These are phyloP conservation scores for Ogataea naganishii DNA, from an alignment of 805 yeast species.

Conservation along the genomic window DNA sequence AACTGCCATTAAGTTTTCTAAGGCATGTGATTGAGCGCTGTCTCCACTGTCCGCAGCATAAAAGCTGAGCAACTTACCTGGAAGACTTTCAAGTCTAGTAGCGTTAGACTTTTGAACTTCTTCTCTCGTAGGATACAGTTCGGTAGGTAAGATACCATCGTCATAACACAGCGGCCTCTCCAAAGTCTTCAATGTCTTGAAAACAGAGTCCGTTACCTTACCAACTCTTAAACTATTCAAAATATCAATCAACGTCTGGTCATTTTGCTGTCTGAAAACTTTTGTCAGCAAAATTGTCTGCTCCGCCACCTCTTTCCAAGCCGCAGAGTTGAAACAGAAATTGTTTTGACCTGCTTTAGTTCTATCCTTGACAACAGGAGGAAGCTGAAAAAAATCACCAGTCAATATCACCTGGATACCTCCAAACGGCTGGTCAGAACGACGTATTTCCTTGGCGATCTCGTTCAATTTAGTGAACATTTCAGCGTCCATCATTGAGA, in stretches of 20 bases:
- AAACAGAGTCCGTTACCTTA: conserved; percentile 40
- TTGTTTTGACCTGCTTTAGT: conserved; percentile 21
- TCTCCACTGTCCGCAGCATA: conserved; percentile 34
- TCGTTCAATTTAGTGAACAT: conserved; percentile 67
- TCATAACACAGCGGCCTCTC: conserved; percentile 47
- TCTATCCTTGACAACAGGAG: conserved; percentile 60
- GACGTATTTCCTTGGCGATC: conserved; percentile 52
- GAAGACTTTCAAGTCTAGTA: conserved; percentile 37
- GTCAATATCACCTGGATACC: conserved; percentile 85
- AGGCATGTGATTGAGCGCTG: no score
- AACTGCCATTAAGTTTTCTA: conserved; percentile 69
- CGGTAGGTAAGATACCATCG: conserved; percentile 85
- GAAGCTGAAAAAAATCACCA: conserved; percentile 96
- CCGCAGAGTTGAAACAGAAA: conserved; percentile 68
- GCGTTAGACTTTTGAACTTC: conserved; percentile 79
- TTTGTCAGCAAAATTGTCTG: conserved; percentile 63
- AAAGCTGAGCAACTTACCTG: conserved; percentile 37
- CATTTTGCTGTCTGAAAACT: conserved; percentile 88
- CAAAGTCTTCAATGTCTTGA: conserved; percentile 39
- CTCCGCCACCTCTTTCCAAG: conserved; percentile 60
- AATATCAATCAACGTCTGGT: conserved; percentile 64
- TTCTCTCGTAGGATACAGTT: conserved; percentile 73
- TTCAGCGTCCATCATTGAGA: conserved; percentile 85
- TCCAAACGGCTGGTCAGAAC: conserved; percentile 64
- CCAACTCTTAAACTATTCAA: conserved; percentile 79